Evolutionary conservation across 2,329 filamentous ascomycete genomes (phyloP).

Genomic region (Aspergillus puulaauensis): DNA sequence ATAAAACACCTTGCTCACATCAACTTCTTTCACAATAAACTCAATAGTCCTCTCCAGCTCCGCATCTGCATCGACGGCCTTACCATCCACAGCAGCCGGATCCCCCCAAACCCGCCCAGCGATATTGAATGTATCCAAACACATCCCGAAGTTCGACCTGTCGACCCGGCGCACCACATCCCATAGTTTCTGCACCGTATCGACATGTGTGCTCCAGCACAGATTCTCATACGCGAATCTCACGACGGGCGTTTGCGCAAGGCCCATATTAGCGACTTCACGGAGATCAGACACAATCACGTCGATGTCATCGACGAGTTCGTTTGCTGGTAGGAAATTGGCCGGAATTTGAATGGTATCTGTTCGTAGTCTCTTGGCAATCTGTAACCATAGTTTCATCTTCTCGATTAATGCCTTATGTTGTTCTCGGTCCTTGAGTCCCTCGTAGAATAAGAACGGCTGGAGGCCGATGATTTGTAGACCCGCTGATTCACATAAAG

Average conservation of each 20-base stretch:
- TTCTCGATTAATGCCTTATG: conserved; percentile 59
- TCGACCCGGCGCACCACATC: conserved; percentile 65
- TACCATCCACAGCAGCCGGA: conserved; percentile 55
- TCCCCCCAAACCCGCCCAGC: conserved; percentile 70
- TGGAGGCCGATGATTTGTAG: conserved; percentile 58
- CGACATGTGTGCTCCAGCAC: conserved; percentile 67
- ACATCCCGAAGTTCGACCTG: conserved; percentile 71
- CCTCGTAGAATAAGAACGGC: conserved; percentile 77
- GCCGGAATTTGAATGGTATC: conserved; percentile 74
- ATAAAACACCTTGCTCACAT: conserved; percentile 68
- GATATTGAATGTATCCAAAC: conserved; percentile 78
- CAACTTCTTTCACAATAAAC: conserved; percentile 45
- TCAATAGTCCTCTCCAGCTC: conserved; percentile 55
- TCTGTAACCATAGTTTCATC: conserved; percentile 66
- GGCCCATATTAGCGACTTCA: conserved; percentile 67
- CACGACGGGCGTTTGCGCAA: conserved; percentile 48
- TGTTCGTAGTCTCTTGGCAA: conserved; percentile 65
- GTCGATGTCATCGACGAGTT: conserved; percentile 51
- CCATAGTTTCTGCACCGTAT: conserved; percentile 73
- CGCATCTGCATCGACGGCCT: conserved; percentile 54
- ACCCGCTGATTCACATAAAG: conserved; percentile 41
- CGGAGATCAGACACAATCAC: conserved; percentile 63
- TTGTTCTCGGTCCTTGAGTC: conserved; percentile 62
- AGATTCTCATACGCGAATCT: conserved; percentile 73
- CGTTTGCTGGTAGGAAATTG: conserved; percentile 55